Percentiles rank a stretch among this genome's conserved stretches.
These are phyloP conservation scores for Fraxinus americana DNA, from an alignment of 257 asterid genomes.

Conservation along the genomic window DNA sequence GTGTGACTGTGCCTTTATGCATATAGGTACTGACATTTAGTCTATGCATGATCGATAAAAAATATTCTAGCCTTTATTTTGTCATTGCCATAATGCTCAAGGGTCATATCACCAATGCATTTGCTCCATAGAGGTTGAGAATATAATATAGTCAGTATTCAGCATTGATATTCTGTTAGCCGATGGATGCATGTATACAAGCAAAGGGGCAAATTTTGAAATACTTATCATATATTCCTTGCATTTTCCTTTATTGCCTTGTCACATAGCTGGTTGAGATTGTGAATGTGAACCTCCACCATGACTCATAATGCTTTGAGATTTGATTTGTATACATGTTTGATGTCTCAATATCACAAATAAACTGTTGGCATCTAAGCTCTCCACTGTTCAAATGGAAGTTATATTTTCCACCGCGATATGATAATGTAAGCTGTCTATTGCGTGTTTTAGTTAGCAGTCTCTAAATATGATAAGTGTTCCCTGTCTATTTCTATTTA, in stretches of 20 bases:
- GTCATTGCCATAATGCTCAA: background rate
- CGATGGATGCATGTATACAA: background rate
- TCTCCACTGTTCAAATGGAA: background rate
- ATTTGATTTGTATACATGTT: background rate
- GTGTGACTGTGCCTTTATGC: background rate
- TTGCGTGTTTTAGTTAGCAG: background rate
- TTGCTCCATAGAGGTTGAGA: background rate
- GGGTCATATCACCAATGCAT: background rate
- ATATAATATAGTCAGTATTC: too few species aligned
- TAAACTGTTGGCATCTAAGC: background rate
- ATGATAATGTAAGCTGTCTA: background rate
- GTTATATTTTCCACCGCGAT: background rate
- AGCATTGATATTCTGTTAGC: background rate
- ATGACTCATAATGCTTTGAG: background rate
- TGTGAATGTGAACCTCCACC: background rate
- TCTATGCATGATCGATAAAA: background rate
- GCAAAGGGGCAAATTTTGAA: background rate
- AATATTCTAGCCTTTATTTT: too few species aligned
- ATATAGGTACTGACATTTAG: background rate
- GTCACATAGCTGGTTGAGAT: background rate
- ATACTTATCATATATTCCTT: background rate
- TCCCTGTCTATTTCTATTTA: background rate
- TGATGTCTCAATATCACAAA: background rate
- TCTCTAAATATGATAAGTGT: background rate
- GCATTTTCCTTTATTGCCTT: background rate